phyloP scores from a whole-genome alignment of 768 basidiomycete genomes.

The Termitomyces sp. region DNA sequence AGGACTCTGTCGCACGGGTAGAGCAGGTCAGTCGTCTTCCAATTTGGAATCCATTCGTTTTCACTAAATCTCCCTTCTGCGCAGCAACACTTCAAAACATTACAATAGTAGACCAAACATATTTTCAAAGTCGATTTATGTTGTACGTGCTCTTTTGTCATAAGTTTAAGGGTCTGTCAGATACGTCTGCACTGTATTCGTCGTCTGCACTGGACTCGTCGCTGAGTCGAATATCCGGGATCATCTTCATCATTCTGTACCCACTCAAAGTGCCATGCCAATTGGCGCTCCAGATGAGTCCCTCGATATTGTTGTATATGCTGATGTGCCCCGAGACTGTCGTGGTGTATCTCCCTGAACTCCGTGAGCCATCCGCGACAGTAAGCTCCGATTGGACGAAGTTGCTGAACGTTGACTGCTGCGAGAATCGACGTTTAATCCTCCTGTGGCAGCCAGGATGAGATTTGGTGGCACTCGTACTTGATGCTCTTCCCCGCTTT shows the following conservation, averaged over 20 bases:
- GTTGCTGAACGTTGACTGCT: slow-evolving; percentile 13
- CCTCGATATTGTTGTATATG: slow-evolving; percentile 1
- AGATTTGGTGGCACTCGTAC: slow-evolving; percentile 22
- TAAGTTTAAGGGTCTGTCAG: background rate
- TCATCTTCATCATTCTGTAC: background rate
- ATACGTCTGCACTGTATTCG: background rate
- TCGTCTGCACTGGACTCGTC: background rate
- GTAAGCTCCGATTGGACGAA: slow-evolving; percentile 15
- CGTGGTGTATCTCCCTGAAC: slow-evolving; percentile 5
- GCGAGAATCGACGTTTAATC: background rate
- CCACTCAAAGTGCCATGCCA: slow-evolving; percentile 16
- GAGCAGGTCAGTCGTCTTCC: slow-evolving; percentile 50
- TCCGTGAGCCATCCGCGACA: slow-evolving; percentile 8
- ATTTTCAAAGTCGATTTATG: slow-evolving; percentile 1
- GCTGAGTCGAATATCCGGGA: slow-evolving; percentile 3
- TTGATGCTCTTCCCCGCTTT: slow-evolving; percentile 24
- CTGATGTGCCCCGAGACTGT: slow-evolving; percentile 11
- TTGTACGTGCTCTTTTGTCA: slow-evolving; percentile 2
- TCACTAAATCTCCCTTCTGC: background rate
- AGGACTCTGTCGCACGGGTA: slow-evolving; percentile 55
- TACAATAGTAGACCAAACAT: slow-evolving; percentile 28
- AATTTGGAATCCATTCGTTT: background rate
- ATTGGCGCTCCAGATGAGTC: slow-evolving; percentile 13
- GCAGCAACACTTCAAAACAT: slow-evolving; percentile 61
- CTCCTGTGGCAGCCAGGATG: slow-evolving; percentile 32